Conservation (phyloP, 2,329 filamentous ascomycete genomes). For the Aspergillus sergii region DNA sequence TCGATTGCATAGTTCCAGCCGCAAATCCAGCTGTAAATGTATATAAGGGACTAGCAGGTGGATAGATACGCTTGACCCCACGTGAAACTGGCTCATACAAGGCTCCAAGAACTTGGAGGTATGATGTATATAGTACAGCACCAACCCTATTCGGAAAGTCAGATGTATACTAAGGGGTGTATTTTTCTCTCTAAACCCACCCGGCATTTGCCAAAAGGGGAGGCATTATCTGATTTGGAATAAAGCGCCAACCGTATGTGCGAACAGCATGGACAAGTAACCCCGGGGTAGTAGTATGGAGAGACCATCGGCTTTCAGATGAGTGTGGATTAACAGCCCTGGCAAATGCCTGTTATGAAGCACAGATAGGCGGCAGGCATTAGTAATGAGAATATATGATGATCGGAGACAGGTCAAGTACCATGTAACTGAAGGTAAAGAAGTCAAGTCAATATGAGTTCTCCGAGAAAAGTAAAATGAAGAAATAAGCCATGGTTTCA, state of each 20-base stretch:
- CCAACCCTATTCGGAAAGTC: slow-evolving; percentile 50
- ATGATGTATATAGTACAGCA: slow-evolving; percentile 64
- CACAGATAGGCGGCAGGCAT: background rate
- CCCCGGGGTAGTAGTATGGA: slow-evolving; percentile 63
- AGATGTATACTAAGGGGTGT: background rate
- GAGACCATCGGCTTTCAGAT: slow-evolving; percentile 55
- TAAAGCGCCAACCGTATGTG: slow-evolving; percentile 65
- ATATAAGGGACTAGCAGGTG: slow-evolving; percentile 55
- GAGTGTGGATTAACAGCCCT: slow-evolving; percentile 62
- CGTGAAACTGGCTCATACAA: slow-evolving; percentile 61
- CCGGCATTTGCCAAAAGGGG: slow-evolving; percentile 65
- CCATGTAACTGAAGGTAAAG: slow-evolving; percentile 51
- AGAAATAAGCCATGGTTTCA: slow-evolving; percentile 33
- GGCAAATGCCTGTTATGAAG: slow-evolving; percentile 57
- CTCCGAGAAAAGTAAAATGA: background rate
- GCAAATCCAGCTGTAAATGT: slow-evolving; percentile 63
- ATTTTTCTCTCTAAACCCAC: slow-evolving; percentile 34
- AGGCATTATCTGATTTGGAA: slow-evolving; percentile 66
- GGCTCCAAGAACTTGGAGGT: slow-evolving; percentile 61
- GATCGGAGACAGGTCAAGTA: slow-evolving; percentile 29
- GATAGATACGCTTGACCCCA: slow-evolving; percentile 61
- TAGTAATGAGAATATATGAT: background rate
- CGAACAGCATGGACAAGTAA: slow-evolving; percentile 63
- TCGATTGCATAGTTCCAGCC: slow-evolving; percentile 62
- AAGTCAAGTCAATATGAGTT: slow-evolving; percentile 19